Percentiles rank a stretch among this genome's conserved stretches.
These are phyloP conservation scores for Ophiostoma ips DNA, from an alignment of 2,329 filamentous ascomycete genomes.

Conservation along the genomic window DNA sequence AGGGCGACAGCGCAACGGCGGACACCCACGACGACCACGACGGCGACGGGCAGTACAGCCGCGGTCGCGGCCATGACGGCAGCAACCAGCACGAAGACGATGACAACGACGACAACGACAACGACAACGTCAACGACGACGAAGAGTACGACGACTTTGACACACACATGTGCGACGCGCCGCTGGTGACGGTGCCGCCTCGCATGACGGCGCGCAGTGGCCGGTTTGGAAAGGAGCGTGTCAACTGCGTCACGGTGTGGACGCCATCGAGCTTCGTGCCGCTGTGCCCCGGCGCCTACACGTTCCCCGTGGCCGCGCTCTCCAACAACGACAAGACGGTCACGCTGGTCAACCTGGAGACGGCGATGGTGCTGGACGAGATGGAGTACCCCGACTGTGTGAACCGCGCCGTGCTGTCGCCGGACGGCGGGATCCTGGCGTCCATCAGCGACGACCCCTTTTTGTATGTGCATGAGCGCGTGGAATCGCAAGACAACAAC, in stretches of 20 bases:
- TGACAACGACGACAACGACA: conserved; percentile 3
- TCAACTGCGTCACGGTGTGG: conserved; percentile 55
- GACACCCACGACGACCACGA: background rate
- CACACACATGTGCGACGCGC: background rate
- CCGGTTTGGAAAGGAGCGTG: conserved; percentile 44
- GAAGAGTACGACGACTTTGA: conserved; percentile 12
- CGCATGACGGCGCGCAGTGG: conserved; percentile 31
- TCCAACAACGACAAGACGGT: conserved; percentile 89
- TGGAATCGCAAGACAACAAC: conserved; percentile 23
- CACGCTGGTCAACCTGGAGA: conserved; percentile 62
- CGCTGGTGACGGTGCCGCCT: conserved; percentile 6
- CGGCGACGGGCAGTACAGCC: background rate
- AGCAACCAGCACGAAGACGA: background rate
- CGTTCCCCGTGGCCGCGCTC: conserved; percentile 50
- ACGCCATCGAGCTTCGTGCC: conserved; percentile 30
- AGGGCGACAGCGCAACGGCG: background rate
- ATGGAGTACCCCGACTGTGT: conserved; percentile 71
- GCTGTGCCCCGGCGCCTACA: conserved; percentile 27
- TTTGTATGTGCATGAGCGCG: conserved; percentile 65
- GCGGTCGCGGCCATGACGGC: background rate
- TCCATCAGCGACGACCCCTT: conserved; percentile 80
- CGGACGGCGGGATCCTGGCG: conserved; percentile 65
- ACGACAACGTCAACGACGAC: conserved; percentile 18
- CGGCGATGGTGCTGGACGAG: conserved; percentile 50
- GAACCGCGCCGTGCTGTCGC: conserved; percentile 89